Base-by-base conservation (phyloP, 73 alveolate species). In the Uronychia binucleata region DNA sequence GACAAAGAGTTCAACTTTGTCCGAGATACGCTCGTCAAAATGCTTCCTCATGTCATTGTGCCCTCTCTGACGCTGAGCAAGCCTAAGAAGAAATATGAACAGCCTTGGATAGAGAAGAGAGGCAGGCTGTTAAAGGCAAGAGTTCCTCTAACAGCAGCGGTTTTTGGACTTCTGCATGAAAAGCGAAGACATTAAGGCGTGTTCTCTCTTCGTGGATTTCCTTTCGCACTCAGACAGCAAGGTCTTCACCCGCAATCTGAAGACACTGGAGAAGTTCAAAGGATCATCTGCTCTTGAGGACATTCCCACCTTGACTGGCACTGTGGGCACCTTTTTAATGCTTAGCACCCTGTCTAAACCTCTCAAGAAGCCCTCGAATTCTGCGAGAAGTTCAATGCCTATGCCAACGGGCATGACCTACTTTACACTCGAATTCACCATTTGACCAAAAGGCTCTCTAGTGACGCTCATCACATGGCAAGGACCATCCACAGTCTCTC, bases 151-250 rank as follows among this genome's bases (percentile, higher is more conserved):
- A n/a, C 67, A 46, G 5, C 28, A 78, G 76, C 30, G 75, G 33
- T 78, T 78, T 27, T 1, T 78, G 13, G 33, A 78, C 28, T 25
- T 31, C 1, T 8, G 28, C 8, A 1, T 78, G 11, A 11, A 33
- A 28, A 78, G 75, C 34, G 77, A 78, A 78, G 84, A 78, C 1
- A 5, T 78, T 11, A 30, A 27, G 11, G 27, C 84, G 11, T 32
- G 34, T 31, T 25, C n/a, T 34, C 29, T 78, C 84, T 33, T 78
- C 35, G 35, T 78, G 1, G 84, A 78, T 33, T 78, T 78, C 84
- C 76, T 78, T 33, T 27, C 28, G 5, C 31, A 27, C 1, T 11
- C 28, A 1, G 76, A 78, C 33, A 8, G 57, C 25, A 78, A 78
- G 33, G 28, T 5, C 26, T 31, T 78, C 27, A 32, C 33, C 11